Conservation (phyloP, 1,284 basidiomycete species). For the Malassezia equina region DNA sequence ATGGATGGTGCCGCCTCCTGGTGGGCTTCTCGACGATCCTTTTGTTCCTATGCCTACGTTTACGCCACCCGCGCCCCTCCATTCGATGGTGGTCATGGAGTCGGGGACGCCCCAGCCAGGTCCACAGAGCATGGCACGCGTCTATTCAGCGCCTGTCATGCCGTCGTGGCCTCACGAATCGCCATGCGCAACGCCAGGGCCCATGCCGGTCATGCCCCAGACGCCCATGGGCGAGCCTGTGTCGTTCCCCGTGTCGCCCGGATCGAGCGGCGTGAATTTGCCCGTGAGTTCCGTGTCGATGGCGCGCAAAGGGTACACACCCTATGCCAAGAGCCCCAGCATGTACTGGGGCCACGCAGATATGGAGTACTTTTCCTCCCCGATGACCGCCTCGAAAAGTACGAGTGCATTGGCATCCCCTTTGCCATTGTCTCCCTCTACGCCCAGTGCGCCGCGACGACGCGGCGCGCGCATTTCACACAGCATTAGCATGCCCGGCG, state of each 20-base stretch:
- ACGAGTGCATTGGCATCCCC: constrained; percentile 26
- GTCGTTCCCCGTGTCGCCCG: constrained; percentile 28
- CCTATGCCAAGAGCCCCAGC: constrained; percentile 8
- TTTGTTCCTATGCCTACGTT: not conserved
- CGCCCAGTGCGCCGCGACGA: not conserved
- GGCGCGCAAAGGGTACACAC: constrained; percentile 16
- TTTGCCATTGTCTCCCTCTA: constrained; percentile 19
- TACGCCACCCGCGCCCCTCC: not conserved
- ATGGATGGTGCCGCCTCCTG: not conserved
- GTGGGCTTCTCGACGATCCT: not conserved
- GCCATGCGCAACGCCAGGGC: not conserved
- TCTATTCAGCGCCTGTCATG: constrained; percentile 22
- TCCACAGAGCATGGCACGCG: constrained; percentile 19
- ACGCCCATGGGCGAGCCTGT: not conserved
- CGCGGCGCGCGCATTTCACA: constrained; percentile 7
- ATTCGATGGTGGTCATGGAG: not conserved
- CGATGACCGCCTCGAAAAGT: constrained; percentile 32
- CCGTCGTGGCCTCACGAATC: constrained; percentile 15
- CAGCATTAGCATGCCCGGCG: constrained; percentile 16
- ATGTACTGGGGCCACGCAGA: not conserved
- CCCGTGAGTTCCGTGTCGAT: constrained; percentile 10
- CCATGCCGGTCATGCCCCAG: not conserved
- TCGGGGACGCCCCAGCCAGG: constrained; percentile 15
- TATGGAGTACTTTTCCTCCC: constrained; percentile 13
- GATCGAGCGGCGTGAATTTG: constrained; percentile 8